Percentiles rank a stretch among this genome's conserved stretches.
phyloP scores from a whole-genome alignment of 2,329 filamentous ascomycete species.

The Colletotrichum falcatum region DNA sequence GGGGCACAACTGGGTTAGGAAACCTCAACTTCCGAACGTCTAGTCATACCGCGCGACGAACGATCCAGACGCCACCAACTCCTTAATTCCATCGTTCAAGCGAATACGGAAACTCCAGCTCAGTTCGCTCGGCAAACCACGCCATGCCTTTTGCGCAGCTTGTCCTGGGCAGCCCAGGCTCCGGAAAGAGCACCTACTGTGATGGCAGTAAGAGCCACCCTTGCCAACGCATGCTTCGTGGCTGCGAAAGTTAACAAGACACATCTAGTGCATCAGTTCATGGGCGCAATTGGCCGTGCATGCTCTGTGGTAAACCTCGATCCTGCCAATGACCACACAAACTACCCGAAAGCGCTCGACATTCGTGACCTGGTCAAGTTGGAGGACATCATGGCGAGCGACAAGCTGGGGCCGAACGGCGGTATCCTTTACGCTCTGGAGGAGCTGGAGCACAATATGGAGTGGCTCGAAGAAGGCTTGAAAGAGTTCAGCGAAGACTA shows the following conservation, averaged over 20 bases:
- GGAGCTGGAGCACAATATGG: conserved; percentile 92
- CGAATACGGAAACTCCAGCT: background rate
- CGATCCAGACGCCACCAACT: conserved; percentile 2
- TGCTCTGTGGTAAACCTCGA: conserved; percentile 97
- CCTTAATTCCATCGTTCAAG: background rate
- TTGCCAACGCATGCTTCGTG: conserved; percentile 18
- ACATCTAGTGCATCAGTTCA: conserved; percentile 88
- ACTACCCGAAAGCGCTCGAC: conserved; percentile 89
- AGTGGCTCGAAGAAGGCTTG: conserved; percentile 88
- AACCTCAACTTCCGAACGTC: conserved; percentile 25
- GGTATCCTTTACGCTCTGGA: conserved; percentile 94
- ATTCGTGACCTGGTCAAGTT: conserved; percentile 89
- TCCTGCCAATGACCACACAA: conserved; percentile 93
- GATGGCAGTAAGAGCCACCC: conserved; percentile 80
- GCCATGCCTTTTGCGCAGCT: conserved; percentile 78
- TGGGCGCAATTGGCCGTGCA: conserved; percentile 93
- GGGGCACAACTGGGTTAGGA: conserved; percentile 25
- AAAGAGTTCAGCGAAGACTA: conserved; percentile 90
- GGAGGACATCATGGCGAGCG: conserved; percentile 94
- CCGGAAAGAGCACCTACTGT: conserved; percentile 97
- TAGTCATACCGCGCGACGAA: background rate
- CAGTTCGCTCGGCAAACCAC: too few species aligned
- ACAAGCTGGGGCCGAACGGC: conserved; percentile 91
- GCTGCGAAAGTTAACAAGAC: conserved; percentile 21
- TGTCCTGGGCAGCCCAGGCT: conserved; percentile 92